Evolutionary conservation across 1,139 yeast genomes (phyloP).

Genomic region (Yamadazyma jaroonii): DNA sequence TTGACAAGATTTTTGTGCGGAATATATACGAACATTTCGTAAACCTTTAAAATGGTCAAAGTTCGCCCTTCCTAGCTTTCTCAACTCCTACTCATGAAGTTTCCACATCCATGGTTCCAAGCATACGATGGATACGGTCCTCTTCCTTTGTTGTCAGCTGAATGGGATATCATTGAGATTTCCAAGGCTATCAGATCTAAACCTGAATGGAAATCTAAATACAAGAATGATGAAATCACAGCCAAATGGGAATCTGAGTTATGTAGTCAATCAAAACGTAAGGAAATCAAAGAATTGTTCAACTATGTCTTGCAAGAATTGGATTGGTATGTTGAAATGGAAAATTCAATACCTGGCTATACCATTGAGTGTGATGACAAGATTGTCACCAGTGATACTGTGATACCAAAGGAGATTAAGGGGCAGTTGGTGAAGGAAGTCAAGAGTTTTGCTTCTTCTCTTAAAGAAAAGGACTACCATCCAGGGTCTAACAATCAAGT

Average conservation of each 20-base stretch:
- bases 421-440: conserved; percentile 11
- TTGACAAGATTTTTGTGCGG: background rate
- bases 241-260: conserved; percentile 33
- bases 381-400: conserved; percentile 17
- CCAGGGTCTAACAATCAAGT: conserved; percentile 35
- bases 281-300: conserved; percentile 4
- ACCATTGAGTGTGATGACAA: conserved; percentile 18
- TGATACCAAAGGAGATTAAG: conserved; percentile 12
- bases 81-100: background rate
- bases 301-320: conserved; percentile 23
- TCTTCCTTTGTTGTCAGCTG: conserved; percentile 19
- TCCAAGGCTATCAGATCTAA: conserved; percentile 25
- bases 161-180: conserved; percentile 24
- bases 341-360: conserved; percentile 12
- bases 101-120: conserved; percentile 15
- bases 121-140: conserved; percentile 17
- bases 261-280: conserved; percentile 10
- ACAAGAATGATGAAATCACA: conserved; percentile 22
- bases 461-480: conserved; percentile 30
- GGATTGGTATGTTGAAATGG: conserved; percentile 24
- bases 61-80: too few relatives aligned
- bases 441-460: conserved; percentile 13
- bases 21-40: background rate
- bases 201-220: conserved; percentile 32
- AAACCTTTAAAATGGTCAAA: too few relatives aligned